Evolutionary conservation across 352 stramenopile genomes (phyloP), one percentile per base, ranked within the genome.

Genomic region (Globisporangium abappressorium): DNA sequence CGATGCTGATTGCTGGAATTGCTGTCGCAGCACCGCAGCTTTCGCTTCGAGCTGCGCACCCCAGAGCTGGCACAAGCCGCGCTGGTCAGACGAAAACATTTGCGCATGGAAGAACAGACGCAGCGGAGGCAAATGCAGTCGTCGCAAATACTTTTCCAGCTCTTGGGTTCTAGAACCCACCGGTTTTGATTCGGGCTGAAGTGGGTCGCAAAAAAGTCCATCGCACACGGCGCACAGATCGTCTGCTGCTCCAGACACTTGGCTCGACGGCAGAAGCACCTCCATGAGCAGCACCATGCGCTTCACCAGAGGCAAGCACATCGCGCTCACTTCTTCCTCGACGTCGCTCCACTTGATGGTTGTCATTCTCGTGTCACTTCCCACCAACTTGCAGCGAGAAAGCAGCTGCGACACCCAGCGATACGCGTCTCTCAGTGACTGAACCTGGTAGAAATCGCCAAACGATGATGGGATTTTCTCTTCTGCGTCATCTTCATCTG

Each of bases 31-130:
- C 66, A 93, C 83, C 0, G 85, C 85, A n/a, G 83, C 81, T 59
- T 85, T 87, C 18, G 83, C 78, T 68, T 93, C 83, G 24, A 92
- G 73, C 57, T 93, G 83, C 22, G 85, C 85, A 1, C 72, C 79
- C 85, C 85, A 93, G 22, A 92, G 72, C 62, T 93, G 72, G n/a
- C 83, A 92, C 24, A 93, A 68, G 2, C 71, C 69, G 22, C 85
- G 81, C 54, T 93, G 85, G 28, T 74, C 73, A 2, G 73, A 68
- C 0, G 85, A 73, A 61, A 93, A 91, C 41, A 85, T 82, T 24
- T 90, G 74, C 8, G 59, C 70, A 33, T 83, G 75, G 65, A 93
- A 93, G 47, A 93, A 90, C 18, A 85, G 70, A 18, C 79, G 79
- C n/a, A 93, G 64, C 28, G 83, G 83, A 4, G 83, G 85, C 41